Evolutionary conservation across 73 alveolate species (phyloP).

Genomic region (Paraurostyla sp.): DNA sequence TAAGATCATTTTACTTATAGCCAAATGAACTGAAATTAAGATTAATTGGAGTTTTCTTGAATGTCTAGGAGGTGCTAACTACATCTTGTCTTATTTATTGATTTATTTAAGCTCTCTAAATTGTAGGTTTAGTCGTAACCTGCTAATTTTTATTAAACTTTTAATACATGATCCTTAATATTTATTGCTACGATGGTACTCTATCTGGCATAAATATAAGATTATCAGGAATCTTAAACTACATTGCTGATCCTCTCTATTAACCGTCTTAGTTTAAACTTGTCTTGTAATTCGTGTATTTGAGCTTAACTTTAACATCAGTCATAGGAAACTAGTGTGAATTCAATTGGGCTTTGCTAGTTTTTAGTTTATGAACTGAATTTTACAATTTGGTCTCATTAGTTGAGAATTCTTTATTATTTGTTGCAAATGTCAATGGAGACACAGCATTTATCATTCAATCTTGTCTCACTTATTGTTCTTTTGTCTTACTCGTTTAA

Average conservation of each 20-base stretch:
- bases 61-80: neutral
- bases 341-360: neutral
- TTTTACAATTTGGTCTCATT: neutral
- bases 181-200: neutral
- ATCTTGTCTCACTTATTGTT: neutral
- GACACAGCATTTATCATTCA: neutral
- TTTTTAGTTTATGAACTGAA: neutral
- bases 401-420: neutral
- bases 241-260: neutral
- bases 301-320: no score
- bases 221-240: neutral
- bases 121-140: neutral
- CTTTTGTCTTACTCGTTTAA: neutral
- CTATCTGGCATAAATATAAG: neutral
- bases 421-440: slow-evolving; percentile 1
- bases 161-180: neutral
- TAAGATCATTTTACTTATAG: neutral
- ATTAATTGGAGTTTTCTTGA: neutral
- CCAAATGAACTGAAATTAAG: neutral
- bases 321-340: no score
- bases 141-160: neutral
- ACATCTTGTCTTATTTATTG: neutral
- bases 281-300: neutral
- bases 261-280: neutral
- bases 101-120: neutral